phyloP scores from a whole-genome alignment of 2,329 filamentous ascomycete species.

The Phialocephala subalpina region DNA sequence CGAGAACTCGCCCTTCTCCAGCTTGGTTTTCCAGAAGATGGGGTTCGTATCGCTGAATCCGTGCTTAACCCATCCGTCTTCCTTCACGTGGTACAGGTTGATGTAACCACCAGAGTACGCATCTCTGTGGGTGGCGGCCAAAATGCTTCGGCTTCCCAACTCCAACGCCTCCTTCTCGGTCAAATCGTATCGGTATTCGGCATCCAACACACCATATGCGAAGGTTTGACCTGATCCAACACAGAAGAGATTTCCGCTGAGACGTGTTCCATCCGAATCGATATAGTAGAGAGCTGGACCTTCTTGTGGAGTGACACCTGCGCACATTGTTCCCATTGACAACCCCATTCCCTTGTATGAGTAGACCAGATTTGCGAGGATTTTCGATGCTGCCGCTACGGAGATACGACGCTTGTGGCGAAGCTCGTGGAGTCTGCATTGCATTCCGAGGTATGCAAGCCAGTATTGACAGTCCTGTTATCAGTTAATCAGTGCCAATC shows the following conservation, averaged over 20 bases:
- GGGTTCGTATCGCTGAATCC: slow-evolving; percentile 98
- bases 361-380: slow-evolving; percentile 98
- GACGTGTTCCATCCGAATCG: slow-evolving; percentile 92
- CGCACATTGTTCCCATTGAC: slow-evolving; percentile 99
- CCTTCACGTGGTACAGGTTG: slow-evolving; percentile 99
- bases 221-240: slow-evolving; percentile 98
- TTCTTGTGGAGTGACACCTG: slow-evolving; percentile 93
- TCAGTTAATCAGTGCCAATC: slow-evolving; percentile 17
- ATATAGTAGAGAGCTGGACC: slow-evolving; percentile 99
- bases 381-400: slow-evolving; percentile 96
- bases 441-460: slow-evolving; percentile 98
- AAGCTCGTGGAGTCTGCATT: slow-evolving; percentile 98
- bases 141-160: slow-evolving; percentile 88
- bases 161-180: slow-evolving; percentile 88
- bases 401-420: slow-evolving; percentile 99
- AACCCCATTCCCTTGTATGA: slow-evolving; percentile 98
- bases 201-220: slow-evolving; percentile 96
- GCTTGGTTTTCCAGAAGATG: slow-evolving; percentile 99
- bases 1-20: slow-evolving; percentile 96
- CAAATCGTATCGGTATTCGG: slow-evolving; percentile 92
- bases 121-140: slow-evolving; percentile 95
- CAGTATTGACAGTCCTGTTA: slow-evolving; percentile 95
- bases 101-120: slow-evolving; percentile 99
- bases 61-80: slow-evolving; percentile 98
- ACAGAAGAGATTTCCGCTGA: slow-evolving; percentile 96